These are phyloP conservation scores for Termitomyces sp. DNA, from an alignment of 768 basidiomycete genomes.

Conservation along the genomic window DNA sequence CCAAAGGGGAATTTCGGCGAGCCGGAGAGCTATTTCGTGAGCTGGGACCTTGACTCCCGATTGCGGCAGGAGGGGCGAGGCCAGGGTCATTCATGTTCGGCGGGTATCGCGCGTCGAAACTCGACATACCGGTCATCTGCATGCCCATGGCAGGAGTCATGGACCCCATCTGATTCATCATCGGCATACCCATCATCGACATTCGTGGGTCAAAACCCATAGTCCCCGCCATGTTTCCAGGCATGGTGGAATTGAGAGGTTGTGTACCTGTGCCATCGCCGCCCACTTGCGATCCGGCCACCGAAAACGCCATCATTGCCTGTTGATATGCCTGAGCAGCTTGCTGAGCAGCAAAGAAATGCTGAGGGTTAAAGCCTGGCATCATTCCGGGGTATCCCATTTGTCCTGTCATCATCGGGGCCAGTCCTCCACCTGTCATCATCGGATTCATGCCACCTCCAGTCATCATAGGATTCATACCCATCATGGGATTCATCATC, in stretches of 20 bases:
- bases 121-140: conserved; percentile 63
- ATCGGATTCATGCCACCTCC: conserved; percentile 43
- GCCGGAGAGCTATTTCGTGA: conserved; percentile 50
- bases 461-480: conserved; percentile 49
- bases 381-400: conserved; percentile 60
- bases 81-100: conserved; percentile 30
- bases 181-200: conserved; percentile 78
- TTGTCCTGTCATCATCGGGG: conserved; percentile 42
- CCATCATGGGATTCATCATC: conserved; percentile 52
- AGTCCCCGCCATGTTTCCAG: conserved; percentile 24
- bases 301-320: conserved; percentile 79
- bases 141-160: conserved; percentile 33
- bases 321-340: conserved; percentile 87
- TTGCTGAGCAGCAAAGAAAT: conserved; percentile 83
- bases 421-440: conserved; percentile 43
- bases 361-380: conserved; percentile 59
- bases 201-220: conserved; percentile 62
- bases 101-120: conserved; percentile 55
- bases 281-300: conserved; percentile 68
- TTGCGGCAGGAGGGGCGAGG: conserved; percentile 30
- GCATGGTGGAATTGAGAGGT: conserved; percentile 53
- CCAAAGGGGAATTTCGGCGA: conserved; percentile 49
- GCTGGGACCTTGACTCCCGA: conserved; percentile 27
- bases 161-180: conserved; percentile 35
- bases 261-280: conserved; percentile 45